Base-by-base conservation (phyloP, 352 stramenopile species). In the Pythium pyrilobum region DNA sequence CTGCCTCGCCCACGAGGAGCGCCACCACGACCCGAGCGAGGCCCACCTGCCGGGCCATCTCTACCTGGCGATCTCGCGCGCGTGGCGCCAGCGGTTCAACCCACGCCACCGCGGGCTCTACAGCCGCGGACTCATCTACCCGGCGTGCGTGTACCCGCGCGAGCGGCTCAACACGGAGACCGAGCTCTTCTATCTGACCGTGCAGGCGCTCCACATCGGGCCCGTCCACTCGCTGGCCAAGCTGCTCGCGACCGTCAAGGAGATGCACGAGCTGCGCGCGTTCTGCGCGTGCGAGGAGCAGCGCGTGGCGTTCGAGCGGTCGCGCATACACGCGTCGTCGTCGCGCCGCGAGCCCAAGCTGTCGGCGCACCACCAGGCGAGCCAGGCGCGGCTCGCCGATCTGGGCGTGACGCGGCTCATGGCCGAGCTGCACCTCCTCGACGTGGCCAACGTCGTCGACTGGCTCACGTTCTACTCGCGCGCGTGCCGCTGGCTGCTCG, bases 261-360 rank as follows among this genome's bases (percentile, higher is more conserved):
- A 91, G 36, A 66, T 81, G 9, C 67, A 81, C 1, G 77, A 89
- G 40, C 50, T 89, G 9, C 70, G 78, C 53, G 63, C 74, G 12
- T 86, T 91, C 48, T 88, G 74, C 62, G 62, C 56, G 0, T 85
- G 70, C 48, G 76, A 89, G 50, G 76, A 89, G 36, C 64, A 85
- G 29, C 67, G 63, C 6, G 51, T 79, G 2, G 66, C 71, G 34
- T 52, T 59, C 23, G 74, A 85, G 47, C 66, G 68, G 37, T 10
- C 4, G 15, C 27, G 33, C 10, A 39, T 62, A 36, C 29, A 52
- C 16, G 21, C 52, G 32, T 9, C 9, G 15, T n/a, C 18, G 10
- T 1, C 10, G 13, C 23, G 18, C 40, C 33, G 20, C 28, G 25
- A 23, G 25, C 55, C 58, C 52, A 78, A 86, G 37, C 64, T 69